Base-by-base conservation (phyloP, 352 stramenopile genomes). In the Globisporangium spinosum region DNA sequence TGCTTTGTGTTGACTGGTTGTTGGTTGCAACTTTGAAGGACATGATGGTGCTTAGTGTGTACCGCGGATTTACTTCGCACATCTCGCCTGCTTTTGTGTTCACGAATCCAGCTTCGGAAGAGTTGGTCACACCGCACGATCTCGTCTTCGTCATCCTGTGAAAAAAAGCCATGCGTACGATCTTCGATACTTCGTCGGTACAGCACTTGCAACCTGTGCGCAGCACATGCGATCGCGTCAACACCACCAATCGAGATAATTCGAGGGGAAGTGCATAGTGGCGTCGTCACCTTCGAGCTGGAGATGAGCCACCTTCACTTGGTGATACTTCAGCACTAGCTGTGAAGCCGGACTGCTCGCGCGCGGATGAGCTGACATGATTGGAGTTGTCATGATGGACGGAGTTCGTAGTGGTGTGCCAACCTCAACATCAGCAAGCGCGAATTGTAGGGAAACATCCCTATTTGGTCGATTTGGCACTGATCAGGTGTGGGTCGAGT, bases 91-190 rank as follows among this genome's bases (percentile, higher is more conserved):
- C 77, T 25, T 87, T 74, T 70, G 85, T 93, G 27, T 72, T 89
- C 55, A 89, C 82, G 9, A 93, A 90, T 38, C 83, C 83, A 7
- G 64, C 75, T n/a, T 64, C 77, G 53, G 83, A 88, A 56, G 81
- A 89, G 27, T 64, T 90, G 9, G 72, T 94, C 8, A 75, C 77
- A 29, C 72, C 80, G 3, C 70, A 89, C 17, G 85, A 94, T 65
- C 65, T 87, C 7, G 68, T 92, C 49, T 91, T 91, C 73, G 74
- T 92, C 25, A 85, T 92, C 23, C 85, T 79, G 62, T 90, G 69
- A 58, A 43, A 38, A 32, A 38, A 38, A 38, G 32, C 32, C 23
- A 17, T 23, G 22, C 23, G 23, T 35, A n/a, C 32, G 3, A 34
- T 8, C 13, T 35, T 35, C 12, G 9, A 8, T 17, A 20, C 5